Evolutionary conservation across 164 flowering plant species (phyloP), one percentile per base, ranked within the genome.

Genomic region (Magnolia sinica): DNA sequence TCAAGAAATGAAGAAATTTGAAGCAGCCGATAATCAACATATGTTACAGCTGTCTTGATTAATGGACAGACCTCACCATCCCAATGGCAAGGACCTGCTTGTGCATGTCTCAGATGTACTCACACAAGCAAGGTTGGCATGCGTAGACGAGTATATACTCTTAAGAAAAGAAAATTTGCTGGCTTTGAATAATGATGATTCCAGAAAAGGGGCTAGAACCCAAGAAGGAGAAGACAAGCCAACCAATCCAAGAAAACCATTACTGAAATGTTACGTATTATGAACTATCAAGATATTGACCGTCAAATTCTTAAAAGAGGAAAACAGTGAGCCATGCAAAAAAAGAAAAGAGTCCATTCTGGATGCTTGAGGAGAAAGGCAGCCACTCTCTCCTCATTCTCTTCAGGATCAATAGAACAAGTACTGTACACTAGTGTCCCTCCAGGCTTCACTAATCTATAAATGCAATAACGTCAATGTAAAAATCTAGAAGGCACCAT

Each of bases 321-420:
- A 55, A 55, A 55, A 16, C 13, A 16, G 18, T 37, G 45, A 37
- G 45, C 45, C 45, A 10, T 55, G 61, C 18, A 55, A 16, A 55
- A 16, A 55, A 55, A 37, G 1, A 3, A 4, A 37, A 72, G n/a
- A 73, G 67, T 51, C 50, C 88, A 79, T 83, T 93, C 98, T 37
- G 87, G 93, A 80, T 92, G 97, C 77, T 90, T 83, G 67, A 70
- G 80, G 79, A 93, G 93, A 87, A 95, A 95, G 68, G 95, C 91
- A 52, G 83, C 85, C 27, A 95, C 98, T 84, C 78, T 91, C 94
- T 91, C 94, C 74, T 92, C 94, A 76, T 95, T 95, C 77, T 95
- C 98, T 76, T 83, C 91, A 22, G 94, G 96, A 84, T 95, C 98
- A 78, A 95, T 91, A 51, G 98, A 93, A 82, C 98, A 95, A 49